Evolutionary conservation across 23 red algal genomes (phyloP), one percentile per base, ranked within the genome.

Genomic region (Gracilaria domingensis): DNA sequence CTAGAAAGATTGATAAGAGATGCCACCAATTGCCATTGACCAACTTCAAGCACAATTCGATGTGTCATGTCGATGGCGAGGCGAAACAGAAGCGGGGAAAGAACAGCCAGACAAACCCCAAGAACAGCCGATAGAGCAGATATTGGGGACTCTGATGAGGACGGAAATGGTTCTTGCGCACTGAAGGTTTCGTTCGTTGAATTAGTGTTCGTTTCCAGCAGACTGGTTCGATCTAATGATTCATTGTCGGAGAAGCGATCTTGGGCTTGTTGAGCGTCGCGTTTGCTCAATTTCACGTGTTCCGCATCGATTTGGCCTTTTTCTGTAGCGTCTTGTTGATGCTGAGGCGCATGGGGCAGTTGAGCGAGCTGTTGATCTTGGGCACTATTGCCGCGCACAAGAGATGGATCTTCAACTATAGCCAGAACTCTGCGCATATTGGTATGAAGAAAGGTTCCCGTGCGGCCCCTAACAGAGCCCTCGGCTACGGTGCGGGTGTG

Each of bases 11-110:
- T 53, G 24, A 82, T 53, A 21, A 60, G 23, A 62, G 79, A 33
- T 9, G 58, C 49, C 14, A 82, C 53, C 36, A 65, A 25, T 23
- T 39, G 53, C 53, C 54, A 65, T 20, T 82, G 40, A 47, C 79
- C 58, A 40, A 82, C 54, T 56, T 82, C 79, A 65, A 44, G 53
- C 21, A 40, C 79, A 16, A 82, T 82, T 59, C 79, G 53, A 44
- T 82, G 28, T 0, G 58, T 62, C 79, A 82, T 62, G 37, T 82
- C 79, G 37, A n/a, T 82, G 21, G 50, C 26, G 17, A 60, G n/a
- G 28, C 79, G 50, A 26, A 62, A 82, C 54, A 65, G 9, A 44
- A 82, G 49, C 23, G 79, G 53, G 0, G 79, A 25, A 40, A 65
- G 21, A 8, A 82, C 79, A 44, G 79, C 53, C 1, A 82, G 58